Base-by-base conservation (phyloP, 352 stramenopile genomes). In the Phytophthora brassicae region DNA sequence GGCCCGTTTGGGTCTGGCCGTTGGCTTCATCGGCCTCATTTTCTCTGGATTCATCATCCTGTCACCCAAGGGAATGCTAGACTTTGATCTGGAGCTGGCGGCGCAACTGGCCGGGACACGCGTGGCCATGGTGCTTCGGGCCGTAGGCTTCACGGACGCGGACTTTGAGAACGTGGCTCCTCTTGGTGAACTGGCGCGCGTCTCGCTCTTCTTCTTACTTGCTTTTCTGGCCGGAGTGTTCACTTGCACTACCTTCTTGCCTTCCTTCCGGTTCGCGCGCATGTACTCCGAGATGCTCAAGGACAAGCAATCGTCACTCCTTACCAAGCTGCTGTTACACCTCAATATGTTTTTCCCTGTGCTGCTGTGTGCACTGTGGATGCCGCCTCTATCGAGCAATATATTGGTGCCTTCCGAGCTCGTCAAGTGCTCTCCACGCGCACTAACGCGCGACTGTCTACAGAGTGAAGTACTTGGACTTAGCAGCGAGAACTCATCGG, bases 211-310 rank as follows among this genome's bases (percentile, higher is more conserved):
- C 38, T 61, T 64, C 2, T 62, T 52, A 1, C 61, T 81, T 36
- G 75, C 75, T 3, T 8, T 81, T 4, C 12, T 85, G 22, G 81
- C 79, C 0, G 84, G 66, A 5, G 47, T 88, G 11, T 88, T 91
- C 49, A 78, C 79, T 16, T 75, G 67, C 64, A 90, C 81, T 28
- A 72, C 67, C 26, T 90, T 93, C 50, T 55, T 93, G 8, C 84
- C 84, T 16, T 79, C 74, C 4, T 90, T 93, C 42, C 74, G 84
- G 44, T 93, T 93, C 47, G 78, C 84, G 17, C 79, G 84, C 43
- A 93, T 91, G 74, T 93, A 93, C 65, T 66, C 62, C 44, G 84
- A 86, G 52, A 81, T 91, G 74, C 79, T 81, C 39, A 74, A 72
- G 12, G 74, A 83, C 57, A 64, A 68, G 20, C 60, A 72, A 33